Base-by-base conservation (phyloP, 2,329 filamentous ascomycete species). In the Trichoderma lentiforme region DNA sequence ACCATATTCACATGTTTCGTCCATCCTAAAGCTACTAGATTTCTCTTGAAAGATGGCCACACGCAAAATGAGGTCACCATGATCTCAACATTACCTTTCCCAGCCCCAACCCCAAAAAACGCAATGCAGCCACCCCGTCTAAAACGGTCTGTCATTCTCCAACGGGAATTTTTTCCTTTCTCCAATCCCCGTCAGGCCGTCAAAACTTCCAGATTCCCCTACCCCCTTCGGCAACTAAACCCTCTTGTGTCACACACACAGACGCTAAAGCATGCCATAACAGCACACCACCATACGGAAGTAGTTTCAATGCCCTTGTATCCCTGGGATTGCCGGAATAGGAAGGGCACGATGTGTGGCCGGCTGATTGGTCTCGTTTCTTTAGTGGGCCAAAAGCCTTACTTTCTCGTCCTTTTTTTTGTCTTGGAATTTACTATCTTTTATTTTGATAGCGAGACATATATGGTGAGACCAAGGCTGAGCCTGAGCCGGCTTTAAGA, bases 321-420 rank as follows among this genome's bases (percentile, higher is more conserved):
- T 64, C 60, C 60, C 60, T 64, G 60, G 47, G 15, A 71, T 56
- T 71, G 47, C 68, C 68, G 12, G 26, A 71, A 43, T 71, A 71
- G 68, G 68, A 71, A 71, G 68, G 68, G 68, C 43, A 71, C 68
- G 68, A 71, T 71, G 60, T 56, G 58, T 57, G 60, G 26, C 21
- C 53, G 71, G 66, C 67, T 62, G 39, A 47, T 70, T 72, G 56
- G 66, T 61, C 28, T 15, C 15, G 39, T 30, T 6, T 63, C 14
- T 47, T n/a, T 47, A 47, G 43, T 47, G 43, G 43, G n/a, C 9
- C 43, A 2, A 57, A 30, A 30, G 53, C 32, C 24, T 62, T 62
- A 36, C 15, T 21, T 30, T 30, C 34, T 36, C 34, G 5, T 6
- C 6, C 15, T 18, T 30, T 43, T 8, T 43, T 43, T 18, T 60